Base-by-base conservation (phyloP, 1,284 basidiomycete species). In the Ceratobasidium sp. region DNA sequence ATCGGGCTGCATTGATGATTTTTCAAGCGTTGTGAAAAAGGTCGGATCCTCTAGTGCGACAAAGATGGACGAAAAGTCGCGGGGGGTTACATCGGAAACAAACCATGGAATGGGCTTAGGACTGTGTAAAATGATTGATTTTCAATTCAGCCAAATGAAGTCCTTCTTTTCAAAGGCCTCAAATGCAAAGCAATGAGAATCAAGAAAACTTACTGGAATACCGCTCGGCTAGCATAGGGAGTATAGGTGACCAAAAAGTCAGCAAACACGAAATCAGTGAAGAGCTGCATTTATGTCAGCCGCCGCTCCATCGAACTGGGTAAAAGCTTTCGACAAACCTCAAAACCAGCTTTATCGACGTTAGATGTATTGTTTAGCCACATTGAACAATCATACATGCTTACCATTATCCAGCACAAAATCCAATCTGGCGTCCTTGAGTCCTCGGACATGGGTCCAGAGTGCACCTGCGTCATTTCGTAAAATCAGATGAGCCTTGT, bases 101-200 rank as follows among this genome's bases (percentile, higher is more conserved):
- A 97, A 98, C 95, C 94, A 95, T 0, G 94, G 94, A 67, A 96
- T 91, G 9, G 92, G 82, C 80, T 96, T 96, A 0, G 93, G 92
- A 80, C 92, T 94, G 72, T 71, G 62, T n/a, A n/a, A 57, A 77
- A n/a, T 26, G 8, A 18, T 23, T 9, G 41, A 9, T 53, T 28
- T 16, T 53, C n/a, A 26, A 52, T n/a, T n/a, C n/a, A 32, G 16
- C 14, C 30, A 57, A n/a, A 39, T 39, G 6, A 6, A 39, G 36
- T 14, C 36, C 36, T n/a, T n/a, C n/a, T n/a, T n/a, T n/a, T n/a
- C n/a, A n/a, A n/a, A n/a, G n/a, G n/a, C n/a, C n/a, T n/a, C n/a
- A n/a, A n/a, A n/a, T n/a, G n/a, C n/a, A n/a, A n/a, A n/a, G n/a
- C 36, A 55, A 30, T 55, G n/a, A 50, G 45, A 41, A 32, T 23